phyloP scores from a whole-genome alignment of 805 yeast genomes.

The Ogataea degrootiae region DNA sequence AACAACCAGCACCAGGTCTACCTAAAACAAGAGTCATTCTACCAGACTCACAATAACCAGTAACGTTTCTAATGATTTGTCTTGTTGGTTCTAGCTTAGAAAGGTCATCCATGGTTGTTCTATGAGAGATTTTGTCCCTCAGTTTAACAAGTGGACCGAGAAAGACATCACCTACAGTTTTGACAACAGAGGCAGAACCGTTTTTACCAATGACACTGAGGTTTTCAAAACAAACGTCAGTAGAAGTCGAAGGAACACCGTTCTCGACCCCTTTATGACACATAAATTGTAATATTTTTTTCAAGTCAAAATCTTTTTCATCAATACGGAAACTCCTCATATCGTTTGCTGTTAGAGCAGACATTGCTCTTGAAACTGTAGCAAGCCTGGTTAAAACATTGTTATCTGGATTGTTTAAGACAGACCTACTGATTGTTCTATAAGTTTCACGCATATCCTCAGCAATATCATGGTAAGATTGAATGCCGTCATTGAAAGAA shows the following conservation, averaged over 20 bases:
- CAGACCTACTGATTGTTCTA: slow-evolving; percentile 8
- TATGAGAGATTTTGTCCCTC: slow-evolving; percentile 6
- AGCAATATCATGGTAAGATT: not conserved
- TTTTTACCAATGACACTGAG: slow-evolving; percentile 44
- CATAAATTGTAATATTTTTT: slow-evolving; percentile 32
- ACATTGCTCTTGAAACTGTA: slow-evolving; percentile 15
- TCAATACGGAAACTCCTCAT: slow-evolving; percentile 23
- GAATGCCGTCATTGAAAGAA: slow-evolving; percentile 2
- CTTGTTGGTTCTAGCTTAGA: slow-evolving; percentile 14
- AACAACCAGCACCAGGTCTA: slow-evolving; percentile 64
- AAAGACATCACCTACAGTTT: slow-evolving; percentile 41
- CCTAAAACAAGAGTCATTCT: slow-evolving; percentile 51
- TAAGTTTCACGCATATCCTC: slow-evolving; percentile 5
- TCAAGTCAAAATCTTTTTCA: slow-evolving; percentile 38
- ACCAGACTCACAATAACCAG: slow-evolving; percentile 38
- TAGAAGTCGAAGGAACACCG: slow-evolving; percentile 40
- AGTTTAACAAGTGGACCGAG: slow-evolving; percentile 20
- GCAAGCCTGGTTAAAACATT: slow-evolving; percentile 20
- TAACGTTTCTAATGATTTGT: slow-evolving; percentile 21
- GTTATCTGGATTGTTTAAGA: slow-evolving; percentile 5
- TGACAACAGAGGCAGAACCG: slow-evolving; percentile 38
- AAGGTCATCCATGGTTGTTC: slow-evolving; percentile 3
- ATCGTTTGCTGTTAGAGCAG: slow-evolving; percentile 16
- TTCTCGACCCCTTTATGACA: slow-evolving; percentile 38
- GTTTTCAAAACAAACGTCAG: slow-evolving; percentile 41